These are phyloP conservation scores for Chlorella sp. DNA, from an alignment of 139 green algal genomes.

Conservation along the genomic window DNA sequence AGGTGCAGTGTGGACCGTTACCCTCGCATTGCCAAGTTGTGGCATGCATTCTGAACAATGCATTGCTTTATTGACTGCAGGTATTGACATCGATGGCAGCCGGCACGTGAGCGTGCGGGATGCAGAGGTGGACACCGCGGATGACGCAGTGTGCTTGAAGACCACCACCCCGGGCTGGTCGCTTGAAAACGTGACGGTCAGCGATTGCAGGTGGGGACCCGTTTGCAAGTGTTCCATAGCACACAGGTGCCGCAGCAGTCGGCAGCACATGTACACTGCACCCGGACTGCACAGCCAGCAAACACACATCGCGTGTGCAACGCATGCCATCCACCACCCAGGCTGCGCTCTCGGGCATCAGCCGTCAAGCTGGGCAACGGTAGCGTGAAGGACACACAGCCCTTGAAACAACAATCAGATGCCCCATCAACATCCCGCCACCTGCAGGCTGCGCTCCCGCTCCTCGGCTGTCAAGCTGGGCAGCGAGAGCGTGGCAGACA, in stretches of 20 bases:
- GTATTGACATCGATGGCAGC: conserved; percentile 55
- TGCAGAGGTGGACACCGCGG: conserved; percentile 45
- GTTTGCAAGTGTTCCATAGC: too few relatives aligned
- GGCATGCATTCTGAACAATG: neutral
- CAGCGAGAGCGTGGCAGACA: conserved; percentile 32
- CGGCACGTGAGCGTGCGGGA: conserved; percentile 30
- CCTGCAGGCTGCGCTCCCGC: conserved; percentile 36
- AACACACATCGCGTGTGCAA: too few relatives aligned
- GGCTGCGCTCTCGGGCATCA: too few relatives aligned
- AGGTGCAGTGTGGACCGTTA: neutral
- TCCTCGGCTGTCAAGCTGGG: conserved; percentile 46
- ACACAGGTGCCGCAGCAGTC: too few relatives aligned
- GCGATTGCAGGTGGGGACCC: conserved; percentile 34
- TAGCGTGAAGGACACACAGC: too few relatives aligned
- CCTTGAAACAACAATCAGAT: too few relatives aligned
- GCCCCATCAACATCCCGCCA: too few relatives aligned
- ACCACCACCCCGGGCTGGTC: conserved; percentile 7
- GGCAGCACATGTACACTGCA: too few relatives aligned
- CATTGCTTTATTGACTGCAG: conserved; percentile 8
- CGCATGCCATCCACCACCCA: too few relatives aligned
- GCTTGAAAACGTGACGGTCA: neutral
- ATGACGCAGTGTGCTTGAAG: conserved; percentile 60
- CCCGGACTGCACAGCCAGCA: too few relatives aligned
- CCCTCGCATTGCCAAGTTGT: neutral
- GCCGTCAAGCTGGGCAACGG: too few relatives aligned